Percentiles rank a stretch among this genome's conserved stretches.
These are phyloP conservation scores for Coemansia sp. DNA, from an alignment of 192 early-diverging fungal genomes.

Conservation along the genomic window DNA sequence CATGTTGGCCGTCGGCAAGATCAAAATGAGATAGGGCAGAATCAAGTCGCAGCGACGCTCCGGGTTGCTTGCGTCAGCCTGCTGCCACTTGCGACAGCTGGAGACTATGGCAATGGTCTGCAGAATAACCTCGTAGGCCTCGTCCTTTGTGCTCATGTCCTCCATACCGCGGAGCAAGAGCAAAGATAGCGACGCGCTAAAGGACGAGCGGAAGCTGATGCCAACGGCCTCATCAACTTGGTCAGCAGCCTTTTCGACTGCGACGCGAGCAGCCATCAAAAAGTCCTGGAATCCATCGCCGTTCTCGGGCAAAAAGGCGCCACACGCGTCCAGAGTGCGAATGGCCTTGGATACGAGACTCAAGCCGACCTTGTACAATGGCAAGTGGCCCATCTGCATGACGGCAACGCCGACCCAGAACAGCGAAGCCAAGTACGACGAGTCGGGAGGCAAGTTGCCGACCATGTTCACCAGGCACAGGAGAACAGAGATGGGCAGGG, in stretches of 20 bases:
- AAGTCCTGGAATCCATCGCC: constrained; percentile 70
- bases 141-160: constrained; percentile 70
- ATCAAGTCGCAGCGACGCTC: constrained; percentile 72
- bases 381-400: constrained; percentile 82
- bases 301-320: constrained; percentile 62
- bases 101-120: constrained; percentile 74
- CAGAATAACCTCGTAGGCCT: constrained; percentile 66
- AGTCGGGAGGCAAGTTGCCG: constrained; percentile 75
- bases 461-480: constrained; percentile 91
- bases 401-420: constrained; percentile 91
- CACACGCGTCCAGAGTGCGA: constrained; percentile 70
- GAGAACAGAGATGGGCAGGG: constrained; percentile 80
- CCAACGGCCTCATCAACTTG: constrained; percentile 73
- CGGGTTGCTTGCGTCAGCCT: constrained; percentile 56
- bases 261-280: constrained; percentile 67
- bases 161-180: constrained; percentile 82
- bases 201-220: constrained; percentile 82
- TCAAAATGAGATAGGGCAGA: constrained; percentile 61
- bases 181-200: constrained; percentile 80
- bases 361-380: constrained; percentile 72
- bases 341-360: constrained; percentile 70
- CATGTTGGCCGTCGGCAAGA: constrained; percentile 56
- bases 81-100: constrained; percentile 59
- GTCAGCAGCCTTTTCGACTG: constrained; percentile 68
- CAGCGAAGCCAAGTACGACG: constrained; percentile 76